Base-by-base conservation (phyloP, 129 eudicot genomes). In the Mikania micrantha region DNA sequence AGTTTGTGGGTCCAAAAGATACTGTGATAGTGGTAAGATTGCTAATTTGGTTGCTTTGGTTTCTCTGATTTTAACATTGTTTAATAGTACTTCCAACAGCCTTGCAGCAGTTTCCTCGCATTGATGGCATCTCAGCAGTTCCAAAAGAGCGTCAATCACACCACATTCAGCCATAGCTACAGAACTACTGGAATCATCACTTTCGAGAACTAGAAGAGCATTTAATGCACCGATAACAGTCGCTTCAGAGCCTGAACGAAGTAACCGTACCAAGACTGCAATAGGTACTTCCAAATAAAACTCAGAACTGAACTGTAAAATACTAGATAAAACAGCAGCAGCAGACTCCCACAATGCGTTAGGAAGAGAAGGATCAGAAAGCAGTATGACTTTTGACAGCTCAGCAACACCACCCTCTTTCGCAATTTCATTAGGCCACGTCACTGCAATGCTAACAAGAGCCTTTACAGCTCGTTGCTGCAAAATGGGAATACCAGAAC, bases 161-260 rank as follows among this genome's bases (percentile, higher is more conserved):
- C 97, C 99, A 76, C 99, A 84, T 81, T 94, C 99, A 39, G 99
- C 95, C 99, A 94, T 94, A 68, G 95, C 99, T 71, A 85, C 79
- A 40, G 97, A 90, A 69, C 95, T 94, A 21, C 90, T 83, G 32
- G 95, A 83, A 76, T 89, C 99, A 69, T 94, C 99, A 60, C 88
- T 94, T 78, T 94, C 99, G 61, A 94, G 69, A 20, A 94, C 99
- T 10, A 94, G 73, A 56, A 94, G 97, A 61, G 99, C 96, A 59
- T 89, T 94, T 47, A 94, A 65, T 5, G 99, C 97, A 52, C 99
- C 99, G 28, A 73, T 29, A 10, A 87, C 88, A 9, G 99, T 94
- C 49, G 81, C 74, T 59, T 94, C 97, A 6, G 93, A 74, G 52
- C 97, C 97, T 4, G 99, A 89, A 34, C 91, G 93, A 40, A 94